Percentiles rank a stretch among this genome's conserved stretches.
Evolutionary conservation across 345 rosid genomes (phyloP).

Genomic region (Gynandropsis gynandra): DNA sequence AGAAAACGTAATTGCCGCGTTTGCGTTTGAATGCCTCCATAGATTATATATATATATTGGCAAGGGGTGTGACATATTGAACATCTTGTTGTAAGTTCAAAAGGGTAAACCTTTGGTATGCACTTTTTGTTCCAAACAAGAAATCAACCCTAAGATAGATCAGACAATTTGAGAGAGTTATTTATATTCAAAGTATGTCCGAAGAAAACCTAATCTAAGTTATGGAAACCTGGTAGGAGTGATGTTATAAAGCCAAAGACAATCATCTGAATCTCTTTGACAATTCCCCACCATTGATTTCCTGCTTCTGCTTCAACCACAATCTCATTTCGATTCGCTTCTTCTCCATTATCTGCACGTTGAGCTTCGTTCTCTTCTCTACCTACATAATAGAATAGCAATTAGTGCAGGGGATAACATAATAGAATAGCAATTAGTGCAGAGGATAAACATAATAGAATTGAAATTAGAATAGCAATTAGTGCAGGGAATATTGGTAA

Average conservation of each 20-base stretch:
- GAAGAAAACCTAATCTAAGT: constrained; percentile 53
- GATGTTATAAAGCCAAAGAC: constrained; percentile 95
- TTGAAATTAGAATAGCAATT: too few relatives aligned
- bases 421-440: too few relatives aligned
- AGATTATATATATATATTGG: background rate
- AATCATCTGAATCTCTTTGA: constrained; percentile 94
- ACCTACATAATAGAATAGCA: constrained; percentile 9
- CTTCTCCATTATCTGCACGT: constrained; percentile 39
- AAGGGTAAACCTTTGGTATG: background rate
- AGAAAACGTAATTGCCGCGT: too few relatives aligned
- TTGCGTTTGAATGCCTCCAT: too few relatives aligned
- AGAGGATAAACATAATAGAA: too few relatives aligned
- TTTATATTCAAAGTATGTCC: background rate
- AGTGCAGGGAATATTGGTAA: too few relatives aligned
- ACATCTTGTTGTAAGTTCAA: background rate
- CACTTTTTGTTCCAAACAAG: constrained; percentile 10
- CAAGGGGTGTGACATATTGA: constrained; percentile 10
- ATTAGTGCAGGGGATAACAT: too few relatives aligned
- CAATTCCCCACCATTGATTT: constrained; percentile 91
- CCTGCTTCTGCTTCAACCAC: constrained; percentile 33
- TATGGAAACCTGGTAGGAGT: constrained; percentile 93
- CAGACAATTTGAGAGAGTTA: background rate
- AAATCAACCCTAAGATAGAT: constrained; percentile 9
- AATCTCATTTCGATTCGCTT: constrained; percentile 51
- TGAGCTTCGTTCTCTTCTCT: constrained; percentile 61